Percentiles rank a stretch among this genome's conserved stretches.
Evolutionary conservation across 371 early-diverging fungal species (phyloP).

Genomic region (Mucor saturninus): DNA sequence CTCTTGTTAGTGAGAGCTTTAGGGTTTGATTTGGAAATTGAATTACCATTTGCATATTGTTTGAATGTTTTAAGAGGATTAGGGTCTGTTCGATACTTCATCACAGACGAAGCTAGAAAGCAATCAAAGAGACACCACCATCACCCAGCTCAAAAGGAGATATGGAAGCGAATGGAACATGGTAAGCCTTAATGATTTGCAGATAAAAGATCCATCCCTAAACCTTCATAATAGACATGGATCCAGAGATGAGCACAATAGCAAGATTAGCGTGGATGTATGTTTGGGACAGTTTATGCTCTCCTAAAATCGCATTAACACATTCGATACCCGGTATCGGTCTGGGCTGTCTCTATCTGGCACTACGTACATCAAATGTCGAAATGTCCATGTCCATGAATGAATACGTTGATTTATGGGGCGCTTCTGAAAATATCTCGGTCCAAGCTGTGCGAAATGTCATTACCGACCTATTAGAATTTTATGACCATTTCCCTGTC

Average conservation of each 20-base stretch:
- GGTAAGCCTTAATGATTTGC: slow-evolving; percentile 13
- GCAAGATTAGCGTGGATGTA: slow-evolving; percentile 51
- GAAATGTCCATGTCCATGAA: slow-evolving; percentile 52
- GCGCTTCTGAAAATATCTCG: slow-evolving; percentile 51
- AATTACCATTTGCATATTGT: slow-evolving; percentile 53
- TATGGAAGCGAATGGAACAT: slow-evolving; percentile 45
- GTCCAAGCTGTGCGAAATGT: slow-evolving; percentile 55
- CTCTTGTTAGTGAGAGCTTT: slow-evolving; percentile 50
- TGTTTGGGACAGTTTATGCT: slow-evolving; percentile 52
- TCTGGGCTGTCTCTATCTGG: slow-evolving; percentile 53
- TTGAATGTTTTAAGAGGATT: slow-evolving; percentile 48
- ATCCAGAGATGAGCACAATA: slow-evolving; percentile 44
- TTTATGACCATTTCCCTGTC: slow-evolving; percentile 24
- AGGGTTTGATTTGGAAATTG: slow-evolving; percentile 52
- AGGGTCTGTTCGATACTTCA: slow-evolving; percentile 41
- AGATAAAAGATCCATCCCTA: no score
- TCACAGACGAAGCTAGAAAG: slow-evolving; percentile 24
- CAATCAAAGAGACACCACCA: slow-evolving; percentile 15
- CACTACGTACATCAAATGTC: slow-evolving; percentile 37
- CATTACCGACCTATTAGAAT: slow-evolving; percentile 41
- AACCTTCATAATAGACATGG: slow-evolving; percentile 32
- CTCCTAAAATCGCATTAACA: slow-evolving; percentile 44
- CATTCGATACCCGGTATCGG: slow-evolving; percentile 45
- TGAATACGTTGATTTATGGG: slow-evolving; percentile 56
- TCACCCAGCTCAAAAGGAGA: slow-evolving; percentile 36